phyloP scores from a whole-genome alignment of 1,284 basidiomycete genomes.

The Boletus nobilissimus region DNA sequence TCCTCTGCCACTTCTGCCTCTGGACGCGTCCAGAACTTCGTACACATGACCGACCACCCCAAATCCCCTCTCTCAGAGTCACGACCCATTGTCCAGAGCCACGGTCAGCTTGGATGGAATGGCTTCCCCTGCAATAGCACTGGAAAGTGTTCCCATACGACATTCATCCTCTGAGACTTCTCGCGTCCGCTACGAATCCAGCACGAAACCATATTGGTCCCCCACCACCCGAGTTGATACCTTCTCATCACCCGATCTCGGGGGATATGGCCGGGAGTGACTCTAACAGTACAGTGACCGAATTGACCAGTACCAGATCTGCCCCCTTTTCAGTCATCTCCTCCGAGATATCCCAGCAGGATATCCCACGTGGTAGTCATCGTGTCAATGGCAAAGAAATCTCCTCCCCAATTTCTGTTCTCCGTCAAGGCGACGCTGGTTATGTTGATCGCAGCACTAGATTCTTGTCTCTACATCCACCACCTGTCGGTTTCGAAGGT shows the following conservation, averaged over 20 bases:
- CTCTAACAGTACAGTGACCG: constrained; percentile 65
- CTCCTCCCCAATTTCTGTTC: constrained; percentile 59
- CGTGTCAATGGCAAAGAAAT: constrained; percentile 61
- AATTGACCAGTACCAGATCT: constrained; percentile 57
- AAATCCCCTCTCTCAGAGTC: constrained; percentile 22
- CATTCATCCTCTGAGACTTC: constrained; percentile 30
- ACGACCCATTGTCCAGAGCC: constrained; percentile 21
- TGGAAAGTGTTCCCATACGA: constrained; percentile 13
- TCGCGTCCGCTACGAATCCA: constrained; percentile 21
- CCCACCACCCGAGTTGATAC: constrained; percentile 46
- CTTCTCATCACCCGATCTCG: constrained; percentile 39
- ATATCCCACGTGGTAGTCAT: constrained; percentile 44
- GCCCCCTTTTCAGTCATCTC: constrained; percentile 53
- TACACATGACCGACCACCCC: constrained; percentile 47
- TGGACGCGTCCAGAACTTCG: constrained; percentile 49
- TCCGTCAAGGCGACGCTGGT: constrained; percentile 40
- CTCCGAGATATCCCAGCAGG: constrained; percentile 58
- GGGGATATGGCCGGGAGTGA: constrained; percentile 55
- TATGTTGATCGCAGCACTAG: constrained; percentile 49
- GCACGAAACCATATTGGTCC: constrained; percentile 38
- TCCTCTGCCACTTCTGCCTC: constrained; percentile 48
- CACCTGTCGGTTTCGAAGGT: constrained; percentile 45
- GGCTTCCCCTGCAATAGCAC: constrained; percentile 4
- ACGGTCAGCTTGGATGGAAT: constrained; percentile 26
- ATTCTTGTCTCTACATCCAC: constrained; percentile 47